A percentile compares a stretch with the other conserved stretches of the same genome.
phyloP scores from a whole-genome alignment of 2,329 filamentous ascomycete species.

The Aspergillus tamarii region DNA sequence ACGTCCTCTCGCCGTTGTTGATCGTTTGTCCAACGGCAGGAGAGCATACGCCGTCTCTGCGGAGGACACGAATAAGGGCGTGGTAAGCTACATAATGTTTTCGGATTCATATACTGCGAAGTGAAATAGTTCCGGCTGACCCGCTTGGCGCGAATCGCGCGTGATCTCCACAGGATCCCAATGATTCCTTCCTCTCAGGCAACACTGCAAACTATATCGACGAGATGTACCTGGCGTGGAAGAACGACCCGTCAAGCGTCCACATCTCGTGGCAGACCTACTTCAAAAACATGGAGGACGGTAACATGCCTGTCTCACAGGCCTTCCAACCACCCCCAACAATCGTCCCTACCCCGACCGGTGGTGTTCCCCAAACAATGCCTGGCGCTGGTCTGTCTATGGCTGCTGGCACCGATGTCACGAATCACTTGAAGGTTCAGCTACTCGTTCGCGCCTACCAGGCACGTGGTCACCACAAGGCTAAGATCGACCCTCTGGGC shows the following conservation, averaged over 20 bases:
- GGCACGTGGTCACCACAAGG: conserved; percentile 96
- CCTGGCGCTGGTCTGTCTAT: conserved; percentile 69
- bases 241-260: conserved; percentile 86
- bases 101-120: not conserved
- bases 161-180: conserved; percentile 65
- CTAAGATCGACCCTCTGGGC: conserved; percentile 92
- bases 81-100: conserved; percentile 51
- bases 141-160: conserved; percentile 17
- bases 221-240: conserved; percentile 99
- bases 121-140: conserved; percentile 16
- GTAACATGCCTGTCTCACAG: conserved; percentile 95
- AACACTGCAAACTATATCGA: conserved; percentile 99
- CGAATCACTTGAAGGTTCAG: conserved; percentile 97
- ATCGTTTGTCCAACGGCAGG: conserved; percentile 41
- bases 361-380: conserved; percentile 73
- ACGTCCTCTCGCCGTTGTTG: conserved; percentile 48
- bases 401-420: conserved; percentile 77
- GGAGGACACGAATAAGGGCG: conserved; percentile 50
- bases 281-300: conserved; percentile 99
- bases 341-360: conserved; percentile 79
- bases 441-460: conserved; percentile 96
- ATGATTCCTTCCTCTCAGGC: conserved; percentile 94
- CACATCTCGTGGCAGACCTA: conserved; percentile 99
- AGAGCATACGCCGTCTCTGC: conserved; percentile 63
- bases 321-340: conserved; percentile 96